A percentile compares a stretch with the other conserved stretches of the same genome.
These are phyloP conservation scores for Knufia petricola DNA, from an alignment of 2,329 filamentous ascomycete genomes.

Conservation along the genomic window DNA sequence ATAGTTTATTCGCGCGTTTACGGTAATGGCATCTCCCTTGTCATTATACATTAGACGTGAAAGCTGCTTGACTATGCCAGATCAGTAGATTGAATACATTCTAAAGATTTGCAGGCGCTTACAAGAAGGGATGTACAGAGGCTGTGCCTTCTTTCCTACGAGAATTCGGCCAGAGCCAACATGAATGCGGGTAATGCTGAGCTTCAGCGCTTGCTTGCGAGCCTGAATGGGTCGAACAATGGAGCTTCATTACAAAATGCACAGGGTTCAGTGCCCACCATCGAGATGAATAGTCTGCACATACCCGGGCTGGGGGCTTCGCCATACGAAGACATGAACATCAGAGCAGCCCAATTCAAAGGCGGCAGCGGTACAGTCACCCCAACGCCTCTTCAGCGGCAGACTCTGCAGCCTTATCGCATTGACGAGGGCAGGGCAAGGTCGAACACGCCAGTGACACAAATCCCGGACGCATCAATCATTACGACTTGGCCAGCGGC, in stretches of 20 bases:
- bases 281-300: too few species aligned
- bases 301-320: background rate
- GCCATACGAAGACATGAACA: background rate
- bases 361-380: background rate
- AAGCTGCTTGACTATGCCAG: too few species aligned
- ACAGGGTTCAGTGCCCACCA: too few species aligned
- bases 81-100: too few species aligned
- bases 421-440: background rate
- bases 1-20: too few species aligned
- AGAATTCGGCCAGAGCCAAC: background rate
- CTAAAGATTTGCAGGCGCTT: too few species aligned
- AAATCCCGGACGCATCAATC: constrained; percentile 32
- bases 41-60: too few species aligned
- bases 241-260: too few species aligned
- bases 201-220: background rate
- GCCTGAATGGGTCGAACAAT: background rate
- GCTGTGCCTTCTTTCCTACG: background rate
- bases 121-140: background rate
- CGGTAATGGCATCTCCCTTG: too few species aligned
- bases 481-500: constrained; percentile 45
- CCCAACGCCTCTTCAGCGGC: background rate
- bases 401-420: background rate
- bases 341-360: background rate
- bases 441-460: constrained; percentile 11
- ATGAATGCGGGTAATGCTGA: background rate